These are phyloP conservation scores for Ilyonectria mors-panacis DNA, from an alignment of 2,329 filamentous ascomycete genomes.

Conservation along the genomic window DNA sequence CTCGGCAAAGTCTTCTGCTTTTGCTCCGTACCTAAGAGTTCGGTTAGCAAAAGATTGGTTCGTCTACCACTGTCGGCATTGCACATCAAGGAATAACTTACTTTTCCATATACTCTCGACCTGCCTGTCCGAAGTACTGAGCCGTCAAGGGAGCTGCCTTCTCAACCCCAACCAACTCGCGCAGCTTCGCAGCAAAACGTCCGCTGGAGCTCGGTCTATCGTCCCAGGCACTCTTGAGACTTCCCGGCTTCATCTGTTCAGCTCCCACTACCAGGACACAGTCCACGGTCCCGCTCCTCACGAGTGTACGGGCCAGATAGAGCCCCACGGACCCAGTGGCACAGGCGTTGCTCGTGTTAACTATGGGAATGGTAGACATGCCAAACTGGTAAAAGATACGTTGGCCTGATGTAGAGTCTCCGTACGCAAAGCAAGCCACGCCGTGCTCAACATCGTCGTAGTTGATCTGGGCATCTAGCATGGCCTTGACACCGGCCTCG, in stretches of 20 bases:
- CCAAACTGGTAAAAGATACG: slow-evolving; percentile 99
- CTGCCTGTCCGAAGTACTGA: slow-evolving; percentile 96
- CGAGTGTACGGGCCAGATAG: slow-evolving; percentile 84
- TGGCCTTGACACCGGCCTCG: slow-evolving; percentile 90
- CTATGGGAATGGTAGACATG: slow-evolving; percentile 95
- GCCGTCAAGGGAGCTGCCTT: slow-evolving; percentile 88
- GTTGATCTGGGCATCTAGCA: slow-evolving; percentile 90
- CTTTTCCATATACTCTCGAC: slow-evolving; percentile 95
- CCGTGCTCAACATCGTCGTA: slow-evolving; percentile 97
- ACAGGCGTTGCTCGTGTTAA: slow-evolving; percentile 99
- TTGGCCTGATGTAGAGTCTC: slow-evolving; percentile 94
- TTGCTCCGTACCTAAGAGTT: slow-evolving; percentile 80
- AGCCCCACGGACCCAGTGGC: slow-evolving; percentile 92
- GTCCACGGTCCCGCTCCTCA: slow-evolving; percentile 85
- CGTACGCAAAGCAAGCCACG: slow-evolving; percentile 96
- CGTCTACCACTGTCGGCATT: too few relatives aligned
- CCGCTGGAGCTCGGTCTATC: slow-evolving; percentile 86
- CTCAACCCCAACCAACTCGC: slow-evolving; percentile 78
- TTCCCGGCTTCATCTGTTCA: slow-evolving; percentile 97
- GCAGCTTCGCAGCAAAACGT: slow-evolving; percentile 83
- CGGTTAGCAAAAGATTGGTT: too few relatives aligned
- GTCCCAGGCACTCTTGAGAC: slow-evolving; percentile 84
- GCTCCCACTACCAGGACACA: slow-evolving; percentile 94
- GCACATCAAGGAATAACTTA: slow-evolving; percentile 55
- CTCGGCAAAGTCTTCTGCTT: slow-evolving; percentile 89